These are phyloP conservation scores for Penicillium coffeae DNA, from an alignment of 495 filamentous ascomycete genomes.

Conservation along the genomic window DNA sequence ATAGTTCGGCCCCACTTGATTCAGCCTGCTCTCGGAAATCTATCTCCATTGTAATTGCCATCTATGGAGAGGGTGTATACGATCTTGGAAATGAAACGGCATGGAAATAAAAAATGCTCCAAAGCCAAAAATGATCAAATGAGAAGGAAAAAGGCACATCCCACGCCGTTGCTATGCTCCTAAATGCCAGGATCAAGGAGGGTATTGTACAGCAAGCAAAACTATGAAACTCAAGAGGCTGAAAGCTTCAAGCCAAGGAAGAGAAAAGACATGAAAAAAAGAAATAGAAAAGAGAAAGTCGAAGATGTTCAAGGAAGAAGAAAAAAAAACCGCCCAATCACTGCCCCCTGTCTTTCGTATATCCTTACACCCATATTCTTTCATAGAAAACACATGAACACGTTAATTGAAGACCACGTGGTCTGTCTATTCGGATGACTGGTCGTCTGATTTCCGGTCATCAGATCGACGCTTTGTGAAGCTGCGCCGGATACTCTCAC, in stretches of 20 bases:
- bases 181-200: slow-evolving; percentile 13
- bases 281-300: slow-evolving; percentile 2
- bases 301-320: slow-evolving; percentile 22
- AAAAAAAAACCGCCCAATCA: slow-evolving; percentile 1
- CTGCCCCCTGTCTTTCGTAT: slow-evolving; percentile 4
- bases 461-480: slow-evolving; percentile 68
- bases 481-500: slow-evolving; percentile 84
- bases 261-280: slow-evolving; percentile 4
- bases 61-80: slow-evolving; percentile 1
- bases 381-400: slow-evolving; percentile 8
- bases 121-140: slow-evolving; percentile 1
- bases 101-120: slow-evolving; percentile 1
- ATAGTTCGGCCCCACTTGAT: slow-evolving; percentile 23
- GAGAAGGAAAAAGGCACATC: slow-evolving; percentile 4
- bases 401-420: not conserved
- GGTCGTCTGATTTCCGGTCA: slow-evolving; percentile 11
- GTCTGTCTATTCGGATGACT: not conserved
- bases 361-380: slow-evolving; percentile 16
- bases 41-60: slow-evolving; percentile 14
- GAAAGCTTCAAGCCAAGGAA: slow-evolving; percentile 3
- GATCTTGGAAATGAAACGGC: not conserved
- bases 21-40: slow-evolving; percentile 16
- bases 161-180: slow-evolving; percentile 29
- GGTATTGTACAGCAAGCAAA: slow-evolving; percentile 21
- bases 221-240: slow-evolving; percentile 2